Base-by-base conservation (phyloP, 2,329 filamentous ascomycete genomes). In the Penicillium verrucosum region DNA sequence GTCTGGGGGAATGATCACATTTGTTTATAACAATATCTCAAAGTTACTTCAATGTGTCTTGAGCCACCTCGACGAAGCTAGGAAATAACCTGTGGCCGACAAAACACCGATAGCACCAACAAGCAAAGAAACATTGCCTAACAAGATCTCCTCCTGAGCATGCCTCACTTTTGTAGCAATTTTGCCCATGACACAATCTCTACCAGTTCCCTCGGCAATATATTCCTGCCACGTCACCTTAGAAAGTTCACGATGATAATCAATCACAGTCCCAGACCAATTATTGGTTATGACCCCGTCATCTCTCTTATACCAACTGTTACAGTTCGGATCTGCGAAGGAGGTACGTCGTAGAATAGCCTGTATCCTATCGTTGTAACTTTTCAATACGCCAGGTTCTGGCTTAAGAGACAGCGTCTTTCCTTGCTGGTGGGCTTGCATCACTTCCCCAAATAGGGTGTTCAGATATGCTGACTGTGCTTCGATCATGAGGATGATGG, bases 51-150 rank as follows among this genome's bases (percentile, higher is more conserved):
- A 61, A 34, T 32, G 42, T 2, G 40, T 27, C 25, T 44, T 60
- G 3, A 47, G 16, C 11, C 54, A 16, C 16, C 25, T 56, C 7
- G 61, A 45, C 14, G 52, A 42, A 50, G 55, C 47, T 1, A 48
- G 16, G 6, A 64, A 37, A 27, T 62, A 65, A 6, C 60, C 67
- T 8, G 53, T 60, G 3, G 88, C 70, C 84, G 92, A 68, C 90
- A 90, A 36, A 10, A 60, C 44, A 88, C 91, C 52, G 84, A 90
- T 21, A 87, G 89, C 16, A 86, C 90, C 57, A 88, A 94, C 74
- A 88, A 95, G 54, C 60, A 73, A 56, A 1, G 69, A 66, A 14
- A 60, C 52, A 38, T 70, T 65, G 46, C 68, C 67, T 3, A 77
- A 56, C 6, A 69, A 60, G 4, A 67, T 68, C 55, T 76, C 72